phyloP scores from a whole-genome alignment of 352 stramenopile genomes.

The Pythium apleroticum region DNA sequence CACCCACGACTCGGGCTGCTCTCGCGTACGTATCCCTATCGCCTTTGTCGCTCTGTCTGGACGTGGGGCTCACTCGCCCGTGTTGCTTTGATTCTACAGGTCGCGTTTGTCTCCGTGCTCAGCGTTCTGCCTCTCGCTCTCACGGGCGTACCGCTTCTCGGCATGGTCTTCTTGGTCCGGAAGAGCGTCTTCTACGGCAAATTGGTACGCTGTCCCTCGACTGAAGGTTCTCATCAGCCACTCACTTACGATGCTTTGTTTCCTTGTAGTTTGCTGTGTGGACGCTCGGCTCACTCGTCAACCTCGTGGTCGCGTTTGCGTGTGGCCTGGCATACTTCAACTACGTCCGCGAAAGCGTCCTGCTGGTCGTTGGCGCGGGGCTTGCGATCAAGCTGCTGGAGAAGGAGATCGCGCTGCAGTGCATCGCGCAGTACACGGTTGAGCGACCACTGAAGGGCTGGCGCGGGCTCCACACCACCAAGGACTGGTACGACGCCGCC shows the following conservation, averaged over 20 bases:
- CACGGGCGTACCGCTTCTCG: conserved; percentile 59
- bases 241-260: no score
- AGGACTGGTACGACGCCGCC: conserved; percentile 85
- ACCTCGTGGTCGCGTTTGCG: conserved; percentile 62
- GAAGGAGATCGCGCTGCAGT: conserved; percentile 63
- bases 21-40: conserved; percentile 43
- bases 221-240: no score
- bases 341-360: conserved; percentile 74
- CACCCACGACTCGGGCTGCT: conserved; percentile 66
- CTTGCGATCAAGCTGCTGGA: conserved; percentile 71
- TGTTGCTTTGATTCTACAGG: conserved; percentile 36
- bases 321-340: conserved; percentile 54
- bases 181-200: conserved; percentile 82
- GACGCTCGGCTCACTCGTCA: conserved; percentile 70
- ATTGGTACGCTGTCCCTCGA: conserved; percentile 30
- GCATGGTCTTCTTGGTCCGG: conserved; percentile 63
- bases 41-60: not conserved
- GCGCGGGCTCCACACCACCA: conserved; percentile 78
- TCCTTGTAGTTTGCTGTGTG: conserved; percentile 52
- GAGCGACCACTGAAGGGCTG: conserved; percentile 69
- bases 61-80: no score
- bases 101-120: conserved; percentile 57
- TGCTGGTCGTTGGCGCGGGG: conserved; percentile 49
- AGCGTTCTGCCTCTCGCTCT: conserved; percentile 62
- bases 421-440: conserved; percentile 75